These are phyloP conservation scores for Psilocybe cubensis DNA, from an alignment of 768 basidiomycete genomes.

Conservation along the genomic window DNA sequence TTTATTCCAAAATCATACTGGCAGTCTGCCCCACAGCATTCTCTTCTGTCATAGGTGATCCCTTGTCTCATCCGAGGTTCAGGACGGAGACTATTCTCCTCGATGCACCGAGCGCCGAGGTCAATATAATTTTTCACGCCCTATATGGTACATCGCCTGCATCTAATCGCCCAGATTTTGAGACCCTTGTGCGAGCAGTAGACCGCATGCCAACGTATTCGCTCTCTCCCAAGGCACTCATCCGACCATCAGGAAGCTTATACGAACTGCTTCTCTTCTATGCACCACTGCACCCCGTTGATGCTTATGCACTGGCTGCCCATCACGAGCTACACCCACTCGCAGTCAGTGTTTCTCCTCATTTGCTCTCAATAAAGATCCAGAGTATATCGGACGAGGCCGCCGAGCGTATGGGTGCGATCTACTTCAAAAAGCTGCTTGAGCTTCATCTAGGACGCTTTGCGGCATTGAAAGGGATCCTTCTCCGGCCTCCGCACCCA, in stretches of 20 bases:
- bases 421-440: conserved; percentile 43
- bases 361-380: conserved; percentile 40
- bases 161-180: conserved; percentile 52
- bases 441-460: conserved; percentile 39
- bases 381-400: conserved; percentile 38
- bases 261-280: conserved; percentile 34
- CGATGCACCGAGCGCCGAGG: conserved; percentile 43
- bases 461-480: conserved; percentile 34
- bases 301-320: conserved; percentile 44
- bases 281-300: conserved; percentile 38
- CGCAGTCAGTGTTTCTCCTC: conserved; percentile 40
- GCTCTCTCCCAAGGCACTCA: conserved; percentile 23
- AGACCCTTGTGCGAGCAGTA: conserved; percentile 48
- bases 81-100: conserved; percentile 41
- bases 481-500: conserved; percentile 24
- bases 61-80: conserved; percentile 5
- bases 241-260: conserved; percentile 30
- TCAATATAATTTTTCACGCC: conserved; percentile 61
- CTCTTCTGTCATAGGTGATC: not conserved
- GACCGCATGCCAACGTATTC: conserved; percentile 32
- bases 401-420: conserved; percentile 39
- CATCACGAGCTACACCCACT: conserved; percentile 37
- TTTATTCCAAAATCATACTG: conserved; percentile 47
- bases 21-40: conserved; percentile 44
- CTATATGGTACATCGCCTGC: conserved; percentile 54